Conservation (phyloP, 1,284 basidiomycete genomes). For the Entoloma clypeatum region DNA sequence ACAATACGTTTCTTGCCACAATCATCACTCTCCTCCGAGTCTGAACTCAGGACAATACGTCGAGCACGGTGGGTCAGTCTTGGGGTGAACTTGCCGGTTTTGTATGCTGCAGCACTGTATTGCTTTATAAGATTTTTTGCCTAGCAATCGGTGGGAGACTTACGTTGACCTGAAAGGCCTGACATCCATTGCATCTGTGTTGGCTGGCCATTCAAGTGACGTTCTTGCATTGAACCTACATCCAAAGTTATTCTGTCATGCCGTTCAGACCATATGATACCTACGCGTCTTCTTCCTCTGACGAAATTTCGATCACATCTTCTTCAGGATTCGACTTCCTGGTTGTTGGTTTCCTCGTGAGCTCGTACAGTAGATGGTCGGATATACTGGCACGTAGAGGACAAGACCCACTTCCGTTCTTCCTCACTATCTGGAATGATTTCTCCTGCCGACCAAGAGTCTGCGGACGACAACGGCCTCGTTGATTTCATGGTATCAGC, state of each 20-base stretch:
- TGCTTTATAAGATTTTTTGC: neutral
- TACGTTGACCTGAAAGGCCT: neutral
- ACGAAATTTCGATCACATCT: slow-evolving; percentile 53
- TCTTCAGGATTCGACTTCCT: slow-evolving; percentile 8
- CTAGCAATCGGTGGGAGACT: neutral
- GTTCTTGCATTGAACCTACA: slow-evolving; percentile 1
- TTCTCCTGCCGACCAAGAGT: slow-evolving; percentile 19
- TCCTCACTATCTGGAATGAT: slow-evolving; percentile 41
- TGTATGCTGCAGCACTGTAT: too few species aligned
- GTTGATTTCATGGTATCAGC: too few species aligned
- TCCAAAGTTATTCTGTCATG: neutral
- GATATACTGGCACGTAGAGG: slow-evolving; percentile 2
- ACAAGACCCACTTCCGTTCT: slow-evolving; percentile 22
- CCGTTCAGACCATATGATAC: neutral
- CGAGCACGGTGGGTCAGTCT: slow-evolving; percentile 21
- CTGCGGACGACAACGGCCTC: slow-evolving; percentile 5
- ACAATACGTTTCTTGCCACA: neutral
- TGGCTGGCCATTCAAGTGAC: slow-evolving; percentile 14
- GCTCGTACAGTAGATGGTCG: neutral
- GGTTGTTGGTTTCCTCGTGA: neutral
- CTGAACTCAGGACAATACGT: slow-evolving; percentile 35
- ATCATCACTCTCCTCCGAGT: slow-evolving; percentile 25
- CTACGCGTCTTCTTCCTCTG: slow-evolving; percentile 39
- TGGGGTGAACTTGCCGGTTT: slow-evolving; percentile 1
- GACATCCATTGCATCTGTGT: neutral